A percentile compares a stretch with the other conserved stretches of the same genome.
phyloP scores from a whole-genome alignment of 208 protist species.

The Crithidia thermophila region DNA sequence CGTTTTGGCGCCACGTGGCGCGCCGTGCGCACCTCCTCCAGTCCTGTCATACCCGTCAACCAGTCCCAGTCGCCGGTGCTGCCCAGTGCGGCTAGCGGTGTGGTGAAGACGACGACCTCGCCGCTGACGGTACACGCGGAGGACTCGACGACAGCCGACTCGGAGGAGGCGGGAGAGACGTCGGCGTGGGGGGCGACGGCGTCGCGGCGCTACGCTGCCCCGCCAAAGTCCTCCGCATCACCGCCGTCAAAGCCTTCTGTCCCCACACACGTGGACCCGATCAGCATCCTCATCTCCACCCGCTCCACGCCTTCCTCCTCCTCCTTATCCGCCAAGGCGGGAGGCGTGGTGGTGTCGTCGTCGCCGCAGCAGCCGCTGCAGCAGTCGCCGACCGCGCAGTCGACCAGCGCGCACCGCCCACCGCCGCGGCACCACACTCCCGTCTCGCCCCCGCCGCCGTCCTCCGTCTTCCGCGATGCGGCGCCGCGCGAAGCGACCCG shows the following conservation, averaged over 20 bases:
- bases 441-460: conserved; percentile 3
- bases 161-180: not conserved
- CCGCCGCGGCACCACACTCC: conserved; percentile 4
- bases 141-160: not conserved
- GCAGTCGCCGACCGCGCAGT: not conserved
- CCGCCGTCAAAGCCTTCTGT: not conserved
- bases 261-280: not conserved
- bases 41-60: not conserved
- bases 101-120: too few species aligned
- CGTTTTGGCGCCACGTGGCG: conserved; percentile 11
- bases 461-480: conserved; percentile 11
- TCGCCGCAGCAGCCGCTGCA: not conserved
- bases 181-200: not conserved
- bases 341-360: not conserved
- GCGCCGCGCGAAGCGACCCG: conserved; percentile 1
- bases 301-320: not conserved
- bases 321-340: too few species aligned
- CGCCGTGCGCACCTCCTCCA: not conserved
- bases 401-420: not conserved
- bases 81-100: too few species aligned
- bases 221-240: not conserved
- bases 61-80: not conserved
- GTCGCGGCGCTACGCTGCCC: not conserved
- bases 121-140: too few species aligned
- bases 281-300: not conserved